Evolutionary conservation across 129 eudicot genomes (phyloP).

Genomic region (Erigeron canadensis): DNA sequence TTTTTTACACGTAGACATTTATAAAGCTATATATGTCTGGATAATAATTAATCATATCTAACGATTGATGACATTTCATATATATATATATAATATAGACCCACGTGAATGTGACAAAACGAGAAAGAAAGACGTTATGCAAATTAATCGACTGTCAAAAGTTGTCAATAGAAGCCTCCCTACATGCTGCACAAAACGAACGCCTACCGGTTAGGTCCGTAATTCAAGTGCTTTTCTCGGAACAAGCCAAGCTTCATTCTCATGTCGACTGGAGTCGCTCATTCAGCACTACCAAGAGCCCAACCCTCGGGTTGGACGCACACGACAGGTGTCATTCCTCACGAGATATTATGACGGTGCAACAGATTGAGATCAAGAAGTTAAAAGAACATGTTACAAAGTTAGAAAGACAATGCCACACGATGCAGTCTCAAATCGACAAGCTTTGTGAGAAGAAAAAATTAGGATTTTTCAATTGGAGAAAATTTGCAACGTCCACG

Average conservation of each 20-base stretch:
- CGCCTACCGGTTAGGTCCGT: conserved; percentile 82
- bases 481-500: conserved; percentile 34
- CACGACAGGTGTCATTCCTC: conserved; percentile 53
- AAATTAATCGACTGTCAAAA: conserved; percentile 66
- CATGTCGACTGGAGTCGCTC: conserved; percentile 60
- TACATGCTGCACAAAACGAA: conserved; percentile 86
- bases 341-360: conserved; percentile 42
- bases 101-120: conserved; percentile 67
- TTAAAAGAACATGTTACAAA: conserved; percentile 64
- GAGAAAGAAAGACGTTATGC: conserved; percentile 67
- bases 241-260: conserved; percentile 60
- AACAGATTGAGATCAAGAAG: conserved; percentile 60
- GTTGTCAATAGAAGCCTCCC: conserved; percentile 73
- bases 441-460: conserved; percentile 56
- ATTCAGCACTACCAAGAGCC: conserved; percentile 44
- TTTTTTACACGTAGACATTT: background rate
- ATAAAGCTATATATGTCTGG: no score
- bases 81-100: conserved; percentile 61
- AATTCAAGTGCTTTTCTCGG: conserved; percentile 82
- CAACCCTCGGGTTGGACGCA: conserved; percentile 35
- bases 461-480: conserved; percentile 72
- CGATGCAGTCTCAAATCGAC: conserved; percentile 68
- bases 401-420: conserved; percentile 63
- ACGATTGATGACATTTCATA: background rate
- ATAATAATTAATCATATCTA: background rate